Evolutionary conservation across 345 rosid species (phyloP).

Genomic region (Pistacia atlantica): DNA sequence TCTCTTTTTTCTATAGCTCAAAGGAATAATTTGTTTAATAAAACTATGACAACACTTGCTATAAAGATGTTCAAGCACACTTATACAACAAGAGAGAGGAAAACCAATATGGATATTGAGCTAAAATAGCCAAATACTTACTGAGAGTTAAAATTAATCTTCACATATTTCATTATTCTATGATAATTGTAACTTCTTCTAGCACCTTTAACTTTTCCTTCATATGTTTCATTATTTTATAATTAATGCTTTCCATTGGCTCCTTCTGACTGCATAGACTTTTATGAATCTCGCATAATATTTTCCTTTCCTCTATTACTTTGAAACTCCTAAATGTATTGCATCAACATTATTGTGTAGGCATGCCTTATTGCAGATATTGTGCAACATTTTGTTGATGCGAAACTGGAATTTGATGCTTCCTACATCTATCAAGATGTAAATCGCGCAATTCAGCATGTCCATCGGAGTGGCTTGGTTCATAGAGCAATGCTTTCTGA

Average conservation of each 20-base stretch:
- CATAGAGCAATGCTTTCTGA: constrained; percentile 89
- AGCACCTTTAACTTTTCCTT: not conserved
- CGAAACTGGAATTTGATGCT: constrained; percentile 92
- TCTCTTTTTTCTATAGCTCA: not conserved
- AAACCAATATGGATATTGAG: not conserved
- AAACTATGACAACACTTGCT: no score
- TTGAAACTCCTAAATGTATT: constrained; percentile 2
- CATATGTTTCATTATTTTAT: no score
- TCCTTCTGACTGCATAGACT: not conserved
- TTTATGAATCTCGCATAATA: constrained; percentile 2
- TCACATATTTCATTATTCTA: not conserved
- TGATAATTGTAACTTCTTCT: not conserved
- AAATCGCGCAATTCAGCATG: constrained; percentile 91
- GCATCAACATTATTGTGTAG: constrained; percentile 38
- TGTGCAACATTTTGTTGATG: constrained; percentile 89
- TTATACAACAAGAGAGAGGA: no score
- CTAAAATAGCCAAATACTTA: not conserved
- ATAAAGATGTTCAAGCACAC: no score
- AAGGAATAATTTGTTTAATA: not conserved
- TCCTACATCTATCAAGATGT: constrained; percentile 96
- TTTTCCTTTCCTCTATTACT: not conserved
- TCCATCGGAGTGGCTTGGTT: constrained; percentile 87
- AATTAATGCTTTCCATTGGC: not conserved
- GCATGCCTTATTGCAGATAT: constrained; percentile 95
- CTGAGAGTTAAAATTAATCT: not conserved